Conservation (phyloP, 2,329 filamentous ascomycete species). For the Aaosphaeria arxii region DNA sequence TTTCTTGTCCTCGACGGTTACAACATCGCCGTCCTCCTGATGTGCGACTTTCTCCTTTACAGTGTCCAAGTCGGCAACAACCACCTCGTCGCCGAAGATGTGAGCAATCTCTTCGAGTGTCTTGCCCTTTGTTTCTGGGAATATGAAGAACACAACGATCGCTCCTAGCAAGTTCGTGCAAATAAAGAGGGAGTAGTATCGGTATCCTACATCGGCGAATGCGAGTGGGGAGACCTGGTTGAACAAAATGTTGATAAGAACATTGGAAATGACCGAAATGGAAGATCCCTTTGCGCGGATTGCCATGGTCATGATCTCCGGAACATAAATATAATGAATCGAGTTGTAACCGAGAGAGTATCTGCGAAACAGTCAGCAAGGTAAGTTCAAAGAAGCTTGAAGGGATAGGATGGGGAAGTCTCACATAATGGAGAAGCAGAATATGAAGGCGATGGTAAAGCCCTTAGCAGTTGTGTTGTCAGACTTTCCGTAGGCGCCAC, state of each 20-base stretch:
- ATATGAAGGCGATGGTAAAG: slow-evolving; percentile 10
- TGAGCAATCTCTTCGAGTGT: slow-evolving; percentile 18
- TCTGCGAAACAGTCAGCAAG: not conserved
- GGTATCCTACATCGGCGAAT: slow-evolving; percentile 6
- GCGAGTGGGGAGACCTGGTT: slow-evolving; percentile 7
- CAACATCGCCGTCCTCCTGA: slow-evolving; percentile 1
- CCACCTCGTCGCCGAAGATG: slow-evolving; percentile 13
- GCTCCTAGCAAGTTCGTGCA: slow-evolving; percentile 8
- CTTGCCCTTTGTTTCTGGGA: slow-evolving; percentile 20
- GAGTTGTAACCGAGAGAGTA: slow-evolving; percentile 27
- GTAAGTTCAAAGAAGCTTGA: not conserved
- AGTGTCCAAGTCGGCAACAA: slow-evolving; percentile 8
- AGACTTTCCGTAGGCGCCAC: slow-evolving; percentile 5
- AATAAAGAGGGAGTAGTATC: slow-evolving; percentile 9
- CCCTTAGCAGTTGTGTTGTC: slow-evolving; percentile 6
- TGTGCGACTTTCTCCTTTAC: slow-evolving; percentile 6
- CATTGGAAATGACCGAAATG: slow-evolving; percentile 8
- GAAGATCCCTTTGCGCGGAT: slow-evolving; percentile 21
- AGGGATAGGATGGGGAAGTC: slow-evolving; percentile 18
- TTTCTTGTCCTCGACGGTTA: not conserved
- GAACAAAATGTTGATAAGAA: slow-evolving; percentile 8
- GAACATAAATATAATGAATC: slow-evolving; percentile 27
- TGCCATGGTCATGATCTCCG: slow-evolving; percentile 25
- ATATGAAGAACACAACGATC: slow-evolving; percentile 10
- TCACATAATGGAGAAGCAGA: slow-evolving; percentile 32